Evolutionary conservation across 345 rosid species (phyloP), one percentile per base, ranked within the genome.

Genomic region (Toxicodendron radicans): DNA sequence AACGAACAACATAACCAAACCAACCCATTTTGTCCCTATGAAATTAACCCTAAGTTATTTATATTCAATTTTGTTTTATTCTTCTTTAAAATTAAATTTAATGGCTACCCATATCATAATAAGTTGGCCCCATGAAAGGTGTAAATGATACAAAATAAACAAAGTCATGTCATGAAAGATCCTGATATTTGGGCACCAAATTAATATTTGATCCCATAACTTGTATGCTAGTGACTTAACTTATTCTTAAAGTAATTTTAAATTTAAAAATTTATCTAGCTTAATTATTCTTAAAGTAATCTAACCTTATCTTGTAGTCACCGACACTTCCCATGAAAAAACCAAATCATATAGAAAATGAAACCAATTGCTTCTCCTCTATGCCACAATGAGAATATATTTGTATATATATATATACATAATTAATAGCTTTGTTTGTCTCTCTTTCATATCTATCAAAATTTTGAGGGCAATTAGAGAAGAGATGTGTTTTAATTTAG

Each of bases 401-500:
- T 7, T 38, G 6, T 38, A 38, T 38, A 38, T 38, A 38, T 38
- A 38, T 35, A 6, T 8, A 38, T 38, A 38, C 30, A 27, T 27
- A 7, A 38, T 7, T 8, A 38, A 8, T 38, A 23, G 46, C 41
- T 35, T 60, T 20, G 6, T 35, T 46, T 35, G 30, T 58, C 14
- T 70, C 75, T 73, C 54, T 32, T 64, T 6, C 61, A 48, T 58
- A 27, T 7, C 67, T 33, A 8, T 27, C 51, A 52, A 58, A 33
- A 16, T 58, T 38, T 57, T 49, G 30, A 1, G 23, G n/a, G 45
- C 2, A 21, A 30, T 21, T 27, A 4, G 38, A 70, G 62, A n/a
- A 49, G 10, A 58, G 49, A 87, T 87, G 91, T 85, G 91, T 68
- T 83, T 87, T 23, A 73, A 81, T 38, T n/a, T 83, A 27, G 85